Conservation (phyloP, 176 grass and related monocot species). For the Phragmites australis region DNA sequence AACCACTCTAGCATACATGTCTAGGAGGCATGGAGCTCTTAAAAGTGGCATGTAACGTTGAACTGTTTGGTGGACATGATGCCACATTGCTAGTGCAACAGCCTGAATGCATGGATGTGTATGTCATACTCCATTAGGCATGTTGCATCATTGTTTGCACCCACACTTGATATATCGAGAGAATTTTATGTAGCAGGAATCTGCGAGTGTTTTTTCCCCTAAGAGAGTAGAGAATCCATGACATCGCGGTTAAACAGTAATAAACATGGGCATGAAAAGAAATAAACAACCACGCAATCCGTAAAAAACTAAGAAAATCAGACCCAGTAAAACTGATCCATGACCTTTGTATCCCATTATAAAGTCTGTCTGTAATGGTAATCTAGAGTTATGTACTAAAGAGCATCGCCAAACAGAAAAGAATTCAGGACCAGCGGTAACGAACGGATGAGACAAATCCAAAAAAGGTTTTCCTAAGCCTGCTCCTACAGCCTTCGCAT, state of each 20-base stretch:
- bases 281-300: not conserved
- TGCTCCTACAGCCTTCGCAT: conserved; percentile 33
- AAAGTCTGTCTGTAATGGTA: conserved; percentile 11
- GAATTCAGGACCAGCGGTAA: conserved; percentile 18
- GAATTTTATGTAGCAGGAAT: no score
- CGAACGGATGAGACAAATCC: conserved; percentile 21
- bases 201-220: no score
- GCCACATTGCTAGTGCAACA: not conserved
- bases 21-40: not conserved
- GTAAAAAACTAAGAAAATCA: not conserved
- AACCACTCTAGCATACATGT: not conserved
- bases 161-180: no score
- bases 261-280: not conserved
- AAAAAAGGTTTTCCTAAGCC: conserved; percentile 40
- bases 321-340: conserved; percentile 20
- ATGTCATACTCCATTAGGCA: no score
- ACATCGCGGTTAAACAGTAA: no score
- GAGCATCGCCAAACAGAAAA: conserved; percentile 9
- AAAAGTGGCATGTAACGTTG: not conserved
- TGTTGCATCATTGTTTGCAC: no score
- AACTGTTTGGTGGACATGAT: not conserved
- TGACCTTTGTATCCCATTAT: conserved; percentile 39
- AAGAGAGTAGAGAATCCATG: no score
- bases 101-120: no score
- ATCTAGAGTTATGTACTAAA: conserved; percentile 54